These are phyloP conservation scores for Simmondsia chinensis DNA, from an alignment of 148 eudicot species.

Conservation along the genomic window DNA sequence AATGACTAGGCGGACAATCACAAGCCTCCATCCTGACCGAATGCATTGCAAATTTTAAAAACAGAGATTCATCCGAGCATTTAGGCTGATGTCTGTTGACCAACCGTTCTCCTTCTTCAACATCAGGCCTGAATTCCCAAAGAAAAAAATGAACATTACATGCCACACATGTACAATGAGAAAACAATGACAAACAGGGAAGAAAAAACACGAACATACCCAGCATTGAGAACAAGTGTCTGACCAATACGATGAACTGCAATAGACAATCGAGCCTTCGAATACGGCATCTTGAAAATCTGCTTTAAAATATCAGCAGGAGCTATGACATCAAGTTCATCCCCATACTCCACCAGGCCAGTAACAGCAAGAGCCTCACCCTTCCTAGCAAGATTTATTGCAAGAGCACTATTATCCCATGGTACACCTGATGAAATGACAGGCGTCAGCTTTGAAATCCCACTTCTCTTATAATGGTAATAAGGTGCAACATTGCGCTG, in stretches of 20 bases:
- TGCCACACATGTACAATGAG: neutral
- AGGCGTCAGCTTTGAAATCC: constrained; percentile 5
- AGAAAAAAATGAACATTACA: constrained; percentile 1
- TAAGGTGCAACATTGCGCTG: too few relatives aligned
- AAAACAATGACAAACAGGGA: neutral
- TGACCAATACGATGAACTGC: constrained; percentile 97
- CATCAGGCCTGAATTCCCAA: constrained; percentile 64
- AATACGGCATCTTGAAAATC: constrained; percentile 92
- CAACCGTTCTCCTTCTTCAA: constrained; percentile 88
- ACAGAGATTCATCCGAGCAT: constrained; percentile 71
- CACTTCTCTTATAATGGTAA: too few relatives aligned
- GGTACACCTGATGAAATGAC: constrained; percentile 39
- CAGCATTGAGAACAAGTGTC: constrained; percentile 74
- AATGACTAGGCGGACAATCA: constrained; percentile 84
- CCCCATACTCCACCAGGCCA: constrained; percentile 83
- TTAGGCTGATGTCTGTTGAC: constrained; percentile 76
- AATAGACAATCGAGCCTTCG: constrained; percentile 77
- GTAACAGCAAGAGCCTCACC: constrained; percentile 95
- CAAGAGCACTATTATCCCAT: constrained; percentile 53
- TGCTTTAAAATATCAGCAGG: constrained; percentile 94
- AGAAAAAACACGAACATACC: constrained; percentile 35
- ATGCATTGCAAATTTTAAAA: constrained; percentile 93
- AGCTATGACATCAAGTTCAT: constrained; percentile 91
- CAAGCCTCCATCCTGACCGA: constrained; percentile 99
- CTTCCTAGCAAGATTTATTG: constrained; percentile 58